Percentiles rank a stretch among this genome's conserved stretches.
These are phyloP conservation scores for Panaeolus cyanescens DNA, from an alignment of 768 basidiomycete species.

Conservation along the genomic window DNA sequence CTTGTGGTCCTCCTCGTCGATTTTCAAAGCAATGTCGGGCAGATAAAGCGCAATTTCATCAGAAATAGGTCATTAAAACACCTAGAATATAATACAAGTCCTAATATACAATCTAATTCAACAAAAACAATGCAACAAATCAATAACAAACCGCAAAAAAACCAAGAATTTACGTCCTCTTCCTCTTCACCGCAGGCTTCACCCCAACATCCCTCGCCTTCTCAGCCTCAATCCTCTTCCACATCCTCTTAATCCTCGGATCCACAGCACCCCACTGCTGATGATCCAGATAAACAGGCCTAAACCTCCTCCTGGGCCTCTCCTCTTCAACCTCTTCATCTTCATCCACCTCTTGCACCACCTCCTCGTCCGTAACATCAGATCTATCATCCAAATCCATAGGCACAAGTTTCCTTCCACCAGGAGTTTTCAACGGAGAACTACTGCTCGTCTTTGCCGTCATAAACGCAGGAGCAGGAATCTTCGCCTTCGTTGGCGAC, in stretches of 20 bases:
- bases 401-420: not conserved
- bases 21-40: no score
- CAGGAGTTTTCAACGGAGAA: not conserved
- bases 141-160: not conserved
- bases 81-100: not conserved
- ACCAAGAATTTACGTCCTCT: not conserved
- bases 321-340: constrained; percentile 24
- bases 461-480: not conserved
- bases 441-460: not conserved
- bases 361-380: constrained; percentile 1
- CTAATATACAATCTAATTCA: not conserved
- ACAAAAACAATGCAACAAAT: not conserved
- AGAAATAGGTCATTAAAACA: not conserved
- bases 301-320: constrained; percentile 39
- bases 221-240: constrained; percentile 27
- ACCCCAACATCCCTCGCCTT: constrained; percentile 13
- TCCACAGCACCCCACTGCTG: constrained; percentile 48
- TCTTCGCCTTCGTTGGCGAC: not conserved
- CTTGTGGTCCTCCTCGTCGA: no score
- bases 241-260: constrained; percentile 32
- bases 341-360: constrained; percentile 17
- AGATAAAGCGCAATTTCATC: no score
- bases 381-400: not conserved
- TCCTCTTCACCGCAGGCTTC: not conserved
- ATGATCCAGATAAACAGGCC: constrained; percentile 51